A percentile compares a stretch with the other conserved stretches of the same genome.
Conservation (phyloP, 495 filamentous ascomycete genomes). For the Chlorociboria aeruginascens region DNA sequence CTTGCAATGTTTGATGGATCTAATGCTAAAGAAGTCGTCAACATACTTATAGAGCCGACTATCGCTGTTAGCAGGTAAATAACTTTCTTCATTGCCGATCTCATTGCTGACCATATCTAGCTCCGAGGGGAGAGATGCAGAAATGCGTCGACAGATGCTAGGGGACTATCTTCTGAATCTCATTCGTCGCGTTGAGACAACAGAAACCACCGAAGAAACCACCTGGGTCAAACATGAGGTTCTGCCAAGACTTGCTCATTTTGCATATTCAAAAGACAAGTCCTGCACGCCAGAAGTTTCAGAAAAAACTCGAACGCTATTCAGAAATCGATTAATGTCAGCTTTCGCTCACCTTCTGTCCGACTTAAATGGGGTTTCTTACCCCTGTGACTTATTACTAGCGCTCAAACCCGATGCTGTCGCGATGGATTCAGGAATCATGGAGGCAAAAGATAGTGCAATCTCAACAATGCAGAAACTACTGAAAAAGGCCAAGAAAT, state of each 20-base stretch:
- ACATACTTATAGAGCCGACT: slow-evolving; percentile 28
- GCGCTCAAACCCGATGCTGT: slow-evolving; percentile 40
- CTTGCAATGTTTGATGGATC: slow-evolving; percentile 46
- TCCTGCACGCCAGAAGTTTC: slow-evolving; percentile 39
- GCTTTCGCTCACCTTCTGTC: slow-evolving; percentile 56
- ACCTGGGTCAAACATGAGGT: slow-evolving; percentile 27
- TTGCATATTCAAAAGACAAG: slow-evolving; percentile 33
- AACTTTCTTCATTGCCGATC: not conserved
- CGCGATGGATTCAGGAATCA: slow-evolving; percentile 48
- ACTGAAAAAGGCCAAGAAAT: slow-evolving; percentile 42
- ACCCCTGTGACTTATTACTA: slow-evolving; percentile 35
- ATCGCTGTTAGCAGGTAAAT: slow-evolving; percentile 22
- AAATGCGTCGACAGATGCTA: slow-evolving; percentile 34
- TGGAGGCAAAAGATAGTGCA: slow-evolving; percentile 45
- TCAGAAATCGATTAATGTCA: slow-evolving; percentile 51
- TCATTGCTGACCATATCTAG: not conserved
- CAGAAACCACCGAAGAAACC: slow-evolving; percentile 9
- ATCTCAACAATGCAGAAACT: slow-evolving; percentile 56
- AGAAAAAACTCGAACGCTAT: slow-evolving; percentile 49
- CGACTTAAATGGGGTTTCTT: slow-evolving; percentile 41
- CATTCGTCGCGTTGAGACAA: slow-evolving; percentile 21
- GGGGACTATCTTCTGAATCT: slow-evolving; percentile 41
- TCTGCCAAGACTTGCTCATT: slow-evolving; percentile 31
- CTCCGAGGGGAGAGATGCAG: slow-evolving; percentile 21
- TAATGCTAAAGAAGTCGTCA: slow-evolving; percentile 34